A percentile compares a stretch with the other conserved stretches of the same genome.
Conservation (phyloP, 2,329 filamentous ascomycete species). For the Calonectria ilicicola region DNA sequence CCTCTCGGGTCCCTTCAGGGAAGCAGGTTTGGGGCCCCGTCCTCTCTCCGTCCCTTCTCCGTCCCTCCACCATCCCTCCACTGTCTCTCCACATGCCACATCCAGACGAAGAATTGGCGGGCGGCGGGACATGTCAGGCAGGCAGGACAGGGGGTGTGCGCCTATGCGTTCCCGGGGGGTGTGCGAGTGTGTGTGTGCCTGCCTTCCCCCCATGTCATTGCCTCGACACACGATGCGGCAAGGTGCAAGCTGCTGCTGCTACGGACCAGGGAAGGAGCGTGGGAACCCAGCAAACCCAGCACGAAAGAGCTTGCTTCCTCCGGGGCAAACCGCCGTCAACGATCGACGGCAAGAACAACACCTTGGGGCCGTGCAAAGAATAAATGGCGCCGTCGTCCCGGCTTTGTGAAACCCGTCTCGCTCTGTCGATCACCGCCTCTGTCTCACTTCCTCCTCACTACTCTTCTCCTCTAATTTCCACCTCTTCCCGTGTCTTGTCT, state of each 20-base stretch:
- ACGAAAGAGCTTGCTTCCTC: neutral
- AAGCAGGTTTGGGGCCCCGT: constrained; percentile 1
- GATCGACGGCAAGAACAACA: neutral
- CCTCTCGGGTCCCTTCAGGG: neutral
- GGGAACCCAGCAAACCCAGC: neutral
- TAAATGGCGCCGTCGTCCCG: constrained; percentile 25
- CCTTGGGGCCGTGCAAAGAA: constrained; percentile 11
- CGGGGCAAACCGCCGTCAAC: neutral
- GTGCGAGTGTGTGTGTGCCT: neutral
- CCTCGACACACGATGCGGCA: neutral
- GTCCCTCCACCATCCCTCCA: neutral
- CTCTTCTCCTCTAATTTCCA: neutral
- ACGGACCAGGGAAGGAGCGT: neutral
- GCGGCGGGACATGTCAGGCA: neutral
- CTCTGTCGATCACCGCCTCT: constrained; percentile 21
- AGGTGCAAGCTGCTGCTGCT: neutral
- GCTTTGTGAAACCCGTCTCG: constrained; percentile 18
- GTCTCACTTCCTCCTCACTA: constrained; percentile 5
- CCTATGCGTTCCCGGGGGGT: too few species aligned
- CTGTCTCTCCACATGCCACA: constrained; percentile 3
- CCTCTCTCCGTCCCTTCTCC: neutral
- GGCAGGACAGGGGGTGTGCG: neutral
- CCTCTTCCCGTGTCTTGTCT: constrained; percentile 6
- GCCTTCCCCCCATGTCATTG: too few species aligned
- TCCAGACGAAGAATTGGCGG: neutral